A percentile compares a stretch with the other conserved stretches of the same genome.
phyloP scores from a whole-genome alignment of 2,329 filamentous ascomycete species.

The Saccharata proteae region DNA sequence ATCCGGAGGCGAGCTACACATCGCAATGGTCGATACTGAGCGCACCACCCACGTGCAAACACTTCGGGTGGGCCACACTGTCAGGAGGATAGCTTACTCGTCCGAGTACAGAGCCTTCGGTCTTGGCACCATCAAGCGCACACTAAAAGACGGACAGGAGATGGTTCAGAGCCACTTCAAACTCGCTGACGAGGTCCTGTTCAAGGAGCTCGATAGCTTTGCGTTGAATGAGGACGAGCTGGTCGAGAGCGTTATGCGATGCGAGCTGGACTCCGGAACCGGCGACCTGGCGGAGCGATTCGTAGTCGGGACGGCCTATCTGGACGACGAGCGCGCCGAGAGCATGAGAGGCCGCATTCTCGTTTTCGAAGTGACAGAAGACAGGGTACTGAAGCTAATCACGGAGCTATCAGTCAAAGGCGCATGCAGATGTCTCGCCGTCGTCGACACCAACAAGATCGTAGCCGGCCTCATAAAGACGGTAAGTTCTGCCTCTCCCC shows the following conservation, averaged over 20 bases:
- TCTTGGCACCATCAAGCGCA: conserved; percentile 70
- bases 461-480: conserved; percentile 87
- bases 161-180: conserved; percentile 68
- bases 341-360: conserved; percentile 65
- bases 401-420: conserved; percentile 60
- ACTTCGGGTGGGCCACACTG: conserved; percentile 66
- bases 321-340: conserved; percentile 46
- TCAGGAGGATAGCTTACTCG: conserved; percentile 79
- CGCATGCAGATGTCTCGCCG: conserved; percentile 65
- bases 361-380: conserved; percentile 68
- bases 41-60: conserved; percentile 80
- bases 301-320: conserved; percentile 76
- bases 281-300: conserved; percentile 60
- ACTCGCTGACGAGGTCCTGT: conserved; percentile 81
- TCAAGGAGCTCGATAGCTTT: conserved; percentile 64
- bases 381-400: conserved; percentile 61
- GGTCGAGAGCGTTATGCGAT: conserved; percentile 72
- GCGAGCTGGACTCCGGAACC: conserved; percentile 53
- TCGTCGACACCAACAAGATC: conserved; percentile 59
- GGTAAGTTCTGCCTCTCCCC: conserved; percentile 32
- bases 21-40: conserved; percentile 72
- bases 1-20: conserved; percentile 61
- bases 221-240: conserved; percentile 57
- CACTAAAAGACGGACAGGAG: conserved; percentile 60
- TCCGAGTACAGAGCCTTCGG: conserved; percentile 68